Evolutionary conservation across 768 basidiomycete species (phyloP).

Genomic region (Lactarius akahatsu): DNA sequence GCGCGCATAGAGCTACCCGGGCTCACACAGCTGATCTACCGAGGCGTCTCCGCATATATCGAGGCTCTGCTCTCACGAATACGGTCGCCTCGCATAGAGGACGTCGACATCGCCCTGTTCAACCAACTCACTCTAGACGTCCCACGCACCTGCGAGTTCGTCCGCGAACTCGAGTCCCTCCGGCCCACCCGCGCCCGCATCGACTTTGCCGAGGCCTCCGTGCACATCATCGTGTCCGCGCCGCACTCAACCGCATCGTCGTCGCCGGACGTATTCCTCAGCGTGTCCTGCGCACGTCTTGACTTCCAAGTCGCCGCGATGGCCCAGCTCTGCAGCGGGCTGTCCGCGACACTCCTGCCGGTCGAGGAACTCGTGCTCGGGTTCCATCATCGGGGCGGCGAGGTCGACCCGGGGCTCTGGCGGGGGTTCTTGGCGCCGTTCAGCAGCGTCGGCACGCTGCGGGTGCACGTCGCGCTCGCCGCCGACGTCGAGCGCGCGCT

Average conservation of each 20-base stretch:
- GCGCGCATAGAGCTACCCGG: conserved; percentile 11
- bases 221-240: background rate
- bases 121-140: conserved; percentile 16
- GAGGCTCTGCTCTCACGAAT: conserved; percentile 19
- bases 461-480: conserved; percentile 12
- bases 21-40: conserved; percentile 19
- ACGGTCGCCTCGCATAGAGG: conserved; percentile 8
- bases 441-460: background rate
- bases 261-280: conserved; percentile 6
- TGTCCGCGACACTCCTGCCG: background rate
- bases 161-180: conserved; percentile 1
- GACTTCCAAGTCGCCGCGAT: conserved; percentile 21
- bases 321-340: conserved; percentile 9
- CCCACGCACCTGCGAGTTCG: conserved; percentile 8
- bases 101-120: conserved; percentile 18
- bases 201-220: conserved; percentile 11
- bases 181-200: conserved; percentile 7
- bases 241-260: background rate
- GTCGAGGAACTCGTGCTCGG: conserved; percentile 19
- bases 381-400: conserved; percentile 4
- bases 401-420: conserved; percentile 16
- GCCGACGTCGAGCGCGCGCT: conserved; percentile 9
- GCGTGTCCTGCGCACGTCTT: conserved; percentile 9
- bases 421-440: conserved; percentile 6
- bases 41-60: conserved; percentile 15